Evolutionary conservation across 345 rosid species (phyloP), one percentile per base, ranked within the genome.

Genomic region (Balakata baccata): DNA sequence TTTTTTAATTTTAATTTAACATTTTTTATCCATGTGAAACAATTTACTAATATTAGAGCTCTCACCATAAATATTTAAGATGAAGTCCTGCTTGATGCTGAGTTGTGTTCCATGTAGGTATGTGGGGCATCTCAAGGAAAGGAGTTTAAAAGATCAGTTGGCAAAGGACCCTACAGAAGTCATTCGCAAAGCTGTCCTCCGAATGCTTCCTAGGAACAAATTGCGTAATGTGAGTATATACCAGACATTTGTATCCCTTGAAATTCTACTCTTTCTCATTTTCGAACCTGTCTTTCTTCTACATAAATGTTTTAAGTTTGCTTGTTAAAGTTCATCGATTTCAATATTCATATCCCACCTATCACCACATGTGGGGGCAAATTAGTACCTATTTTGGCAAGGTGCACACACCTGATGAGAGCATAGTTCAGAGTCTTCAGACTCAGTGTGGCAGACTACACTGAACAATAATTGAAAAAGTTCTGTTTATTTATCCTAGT

Each of bases 141-240:
- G 99, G 81, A 93, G 83, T 81, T 86, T 96, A 20, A 96, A 90
- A 81, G 98, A 96, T 71, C 98, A 91, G 86, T 80, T 93, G 87
- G 90, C 91, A 51, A 93, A 90, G 82, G 98, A 96, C 82, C 95
- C 98, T 52, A 90, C 99, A 12, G 99, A 96, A 86, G 99, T 90
- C 80, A 89, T 96, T 46, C 98, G 97, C 70, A 96, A 96, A 84
- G 98, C 99, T 77, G 93, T 95, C 71, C 73, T 92, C 38, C 98
- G 97, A 51, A 96, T 93, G 99, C 98, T 96, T 77, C 99, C 98
- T 8, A 89, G 89, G 79, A 95, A 95, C 85, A 95, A 92, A 81
- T 73, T 95, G 78, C 94, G 98, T 65, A 93, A 93, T 85, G 98
- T 93, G 72, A 84, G 97, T 75, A 14, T 68, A 23, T 52, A 38